These are phyloP conservation scores for Pelargonium australe DNA, from an alignment of 441 rosid genomes.

Conservation along the genomic window DNA sequence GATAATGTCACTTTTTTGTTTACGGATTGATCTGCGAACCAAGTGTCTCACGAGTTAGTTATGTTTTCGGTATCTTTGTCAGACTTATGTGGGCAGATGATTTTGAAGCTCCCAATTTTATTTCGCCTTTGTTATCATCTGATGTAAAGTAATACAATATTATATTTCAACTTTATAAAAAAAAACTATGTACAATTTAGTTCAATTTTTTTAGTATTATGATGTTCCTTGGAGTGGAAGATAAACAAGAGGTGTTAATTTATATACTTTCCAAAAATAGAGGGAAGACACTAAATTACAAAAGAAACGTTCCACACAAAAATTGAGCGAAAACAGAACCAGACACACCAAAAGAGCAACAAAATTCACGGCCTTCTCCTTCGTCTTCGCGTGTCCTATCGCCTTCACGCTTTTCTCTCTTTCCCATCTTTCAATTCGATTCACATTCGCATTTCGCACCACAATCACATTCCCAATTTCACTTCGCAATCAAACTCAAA, in stretches of 20 bases:
- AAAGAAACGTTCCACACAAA: neutral
- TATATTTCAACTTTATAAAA: no score
- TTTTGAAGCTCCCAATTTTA: no score
- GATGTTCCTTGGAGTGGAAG: neutral
- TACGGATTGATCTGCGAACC: no score
- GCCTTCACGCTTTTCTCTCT: slow-evolving; percentile 52
- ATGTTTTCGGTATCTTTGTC: no score
- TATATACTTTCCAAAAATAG: neutral
- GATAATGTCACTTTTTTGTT: no score
- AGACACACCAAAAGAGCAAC: neutral
- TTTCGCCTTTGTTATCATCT: no score
- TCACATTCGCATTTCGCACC: neutral
- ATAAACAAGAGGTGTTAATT: neutral
- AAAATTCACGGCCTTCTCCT: slow-evolving; percentile 19
- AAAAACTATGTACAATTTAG: no score
- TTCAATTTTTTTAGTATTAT: no score
- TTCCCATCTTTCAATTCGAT: slow-evolving; percentile 13
- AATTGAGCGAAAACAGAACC: neutral
- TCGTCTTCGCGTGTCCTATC: slow-evolving; percentile 38
- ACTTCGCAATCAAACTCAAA: slow-evolving; percentile 6
- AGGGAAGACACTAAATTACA: neutral
- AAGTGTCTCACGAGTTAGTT: no score
- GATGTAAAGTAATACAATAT: no score
- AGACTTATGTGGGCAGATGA: no score
- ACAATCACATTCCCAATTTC: slow-evolving; percentile 18